A percentile compares a stretch with the other conserved stretches of the same genome.
phyloP scores from a whole-genome alignment of 2,329 filamentous ascomycete genomes.

The Herpomyces periplanetae region DNA sequence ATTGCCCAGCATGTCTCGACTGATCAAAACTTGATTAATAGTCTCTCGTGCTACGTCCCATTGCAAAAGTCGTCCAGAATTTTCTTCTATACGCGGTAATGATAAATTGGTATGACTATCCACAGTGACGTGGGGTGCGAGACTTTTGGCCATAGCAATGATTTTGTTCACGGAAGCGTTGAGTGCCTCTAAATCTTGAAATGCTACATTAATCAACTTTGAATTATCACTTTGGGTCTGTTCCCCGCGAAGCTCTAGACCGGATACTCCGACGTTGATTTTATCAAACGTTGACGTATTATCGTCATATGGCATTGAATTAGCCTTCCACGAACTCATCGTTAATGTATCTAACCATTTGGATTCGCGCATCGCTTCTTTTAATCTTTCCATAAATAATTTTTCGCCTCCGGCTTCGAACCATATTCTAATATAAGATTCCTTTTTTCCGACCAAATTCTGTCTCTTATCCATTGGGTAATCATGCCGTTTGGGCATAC shows the following conservation, averaged over 20 bases:
- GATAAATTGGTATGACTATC: conserved; percentile 15
- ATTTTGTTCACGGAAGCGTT: conserved; percentile 96
- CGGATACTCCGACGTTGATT: conserved; percentile 54
- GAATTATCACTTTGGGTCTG: conserved; percentile 75
- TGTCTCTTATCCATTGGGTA: no score
- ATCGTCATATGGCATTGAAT: conserved; percentile 5
- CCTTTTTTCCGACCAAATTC: conserved; percentile 19
- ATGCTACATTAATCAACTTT: conserved; percentile 58
- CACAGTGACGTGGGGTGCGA: conserved; percentile 23
- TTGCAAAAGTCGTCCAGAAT: conserved; percentile 33
- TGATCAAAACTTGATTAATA: no score
- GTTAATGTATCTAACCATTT: conserved; percentile 30
- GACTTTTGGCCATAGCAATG: conserved; percentile 57
- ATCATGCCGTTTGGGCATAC: no score
- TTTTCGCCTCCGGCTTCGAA: conserved; percentile 65
- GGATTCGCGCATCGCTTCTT: conserved; percentile 49
- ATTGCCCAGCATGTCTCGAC: conserved; percentile 64
- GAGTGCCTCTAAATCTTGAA: conserved; percentile 74
- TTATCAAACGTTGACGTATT: conserved; percentile 5
- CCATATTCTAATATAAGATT: conserved; percentile 52
- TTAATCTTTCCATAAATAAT: conserved; percentile 57
- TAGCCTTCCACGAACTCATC: conserved; percentile 3
- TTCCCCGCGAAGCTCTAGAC: conserved; percentile 45
- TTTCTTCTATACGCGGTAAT: conserved; percentile 16
- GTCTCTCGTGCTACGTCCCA: conserved; percentile 44